A percentile compares a stretch with the other conserved stretches of the same genome.
These are phyloP conservation scores for Albifimbria verrucaria DNA, from an alignment of 2,329 filamentous ascomycete genomes.

Conservation along the genomic window DNA sequence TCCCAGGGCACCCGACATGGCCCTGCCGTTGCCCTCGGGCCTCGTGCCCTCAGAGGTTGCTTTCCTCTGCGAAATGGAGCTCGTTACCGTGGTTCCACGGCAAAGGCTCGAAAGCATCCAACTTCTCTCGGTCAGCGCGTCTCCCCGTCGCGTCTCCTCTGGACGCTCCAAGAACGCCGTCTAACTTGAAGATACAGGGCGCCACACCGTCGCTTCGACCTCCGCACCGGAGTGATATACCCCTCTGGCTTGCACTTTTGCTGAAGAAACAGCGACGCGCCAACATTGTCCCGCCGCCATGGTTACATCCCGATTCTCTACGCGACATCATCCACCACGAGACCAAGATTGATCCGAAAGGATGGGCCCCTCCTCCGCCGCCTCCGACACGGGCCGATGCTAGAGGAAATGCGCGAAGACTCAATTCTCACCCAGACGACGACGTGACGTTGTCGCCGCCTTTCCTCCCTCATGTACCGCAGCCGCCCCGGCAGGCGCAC, in stretches of 20 bases:
- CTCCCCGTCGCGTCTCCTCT: slow-evolving; percentile 10
- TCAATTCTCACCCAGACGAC: slow-evolving; percentile 20
- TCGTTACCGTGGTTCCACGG: slow-evolving; percentile 87
- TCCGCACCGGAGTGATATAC: slow-evolving; percentile 73
- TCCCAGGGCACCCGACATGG: slow-evolving; percentile 32
- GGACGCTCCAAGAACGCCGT: slow-evolving; percentile 10
- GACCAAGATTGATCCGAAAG: slow-evolving; percentile 64
- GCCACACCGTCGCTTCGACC: slow-evolving; percentile 73
- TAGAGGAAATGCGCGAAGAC: slow-evolving; percentile 37
- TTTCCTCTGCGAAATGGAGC: slow-evolving; percentile 96
- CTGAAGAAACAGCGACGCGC: slow-evolving; percentile 92
- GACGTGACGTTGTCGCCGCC: slow-evolving; percentile 59
- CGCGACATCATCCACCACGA: slow-evolving; percentile 77
- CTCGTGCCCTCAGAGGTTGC: slow-evolving; percentile 85
- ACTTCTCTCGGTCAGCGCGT: slow-evolving; percentile 72
- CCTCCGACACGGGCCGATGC: slow-evolving; percentile 53
- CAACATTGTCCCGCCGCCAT: slow-evolving; percentile 87
- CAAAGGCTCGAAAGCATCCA: slow-evolving; percentile 84
- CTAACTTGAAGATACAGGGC: slow-evolving; percentile 54
- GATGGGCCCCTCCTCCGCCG: slow-evolving; percentile 75
- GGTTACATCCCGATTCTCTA: slow-evolving; percentile 77
- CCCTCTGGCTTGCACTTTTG: slow-evolving; percentile 91
- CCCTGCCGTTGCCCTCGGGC: slow-evolving; percentile 46
- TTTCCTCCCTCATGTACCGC: slow-evolving; percentile 74
- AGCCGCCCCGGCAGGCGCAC: slow-evolving; percentile 60